Percentiles rank a stretch among this genome's conserved stretches.
Conservation (phyloP, 768 basidiomycete species). For the Termitomyces sp. region DNA sequence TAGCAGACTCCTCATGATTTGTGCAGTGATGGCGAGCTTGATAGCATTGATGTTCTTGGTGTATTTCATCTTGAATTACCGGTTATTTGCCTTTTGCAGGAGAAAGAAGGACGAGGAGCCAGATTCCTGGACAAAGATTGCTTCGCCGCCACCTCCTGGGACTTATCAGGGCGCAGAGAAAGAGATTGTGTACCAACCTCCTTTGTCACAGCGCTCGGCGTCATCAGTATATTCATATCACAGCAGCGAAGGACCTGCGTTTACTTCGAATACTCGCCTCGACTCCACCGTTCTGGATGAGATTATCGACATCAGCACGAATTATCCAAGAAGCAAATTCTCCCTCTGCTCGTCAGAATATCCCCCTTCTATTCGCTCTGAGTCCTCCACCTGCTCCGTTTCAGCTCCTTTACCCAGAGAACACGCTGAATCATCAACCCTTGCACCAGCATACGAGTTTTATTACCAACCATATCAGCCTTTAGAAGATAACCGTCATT, state of each 20-base stretch:
- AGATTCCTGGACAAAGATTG: constrained; percentile 6
- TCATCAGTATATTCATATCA: constrained; percentile 6
- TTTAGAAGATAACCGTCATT: constrained; percentile 11
- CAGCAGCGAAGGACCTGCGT: neutral
- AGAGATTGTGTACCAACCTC: constrained; percentile 2
- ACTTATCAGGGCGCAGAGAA: constrained; percentile 8
- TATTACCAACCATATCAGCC: constrained; percentile 12
- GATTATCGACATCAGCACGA: constrained; percentile 21
- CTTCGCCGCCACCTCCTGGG: constrained; percentile 9
- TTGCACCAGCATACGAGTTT: constrained; percentile 14
- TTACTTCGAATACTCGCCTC: neutral
- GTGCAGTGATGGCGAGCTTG: constrained; percentile 13
- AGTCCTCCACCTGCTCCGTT: constrained; percentile 7
- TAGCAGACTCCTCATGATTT: constrained; percentile 14
- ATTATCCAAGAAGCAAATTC: constrained; percentile 26
- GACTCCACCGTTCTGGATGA: neutral
- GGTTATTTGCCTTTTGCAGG: constrained; percentile 5
- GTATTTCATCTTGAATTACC: constrained; percentile 9
- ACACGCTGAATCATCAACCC: neutral
- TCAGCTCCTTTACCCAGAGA: neutral
- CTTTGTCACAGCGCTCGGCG: constrained; percentile 1
- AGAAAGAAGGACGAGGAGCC: constrained; percentile 3
- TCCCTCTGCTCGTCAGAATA: constrained; percentile 28
- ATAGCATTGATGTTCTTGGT: constrained; percentile 11
- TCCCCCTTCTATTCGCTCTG: constrained; percentile 13